Evolutionary conservation across 2,329 filamentous ascomycete species (phyloP), one percentile per base, ranked within the genome.

Genomic region (Hypoxylon sp.): DNA sequence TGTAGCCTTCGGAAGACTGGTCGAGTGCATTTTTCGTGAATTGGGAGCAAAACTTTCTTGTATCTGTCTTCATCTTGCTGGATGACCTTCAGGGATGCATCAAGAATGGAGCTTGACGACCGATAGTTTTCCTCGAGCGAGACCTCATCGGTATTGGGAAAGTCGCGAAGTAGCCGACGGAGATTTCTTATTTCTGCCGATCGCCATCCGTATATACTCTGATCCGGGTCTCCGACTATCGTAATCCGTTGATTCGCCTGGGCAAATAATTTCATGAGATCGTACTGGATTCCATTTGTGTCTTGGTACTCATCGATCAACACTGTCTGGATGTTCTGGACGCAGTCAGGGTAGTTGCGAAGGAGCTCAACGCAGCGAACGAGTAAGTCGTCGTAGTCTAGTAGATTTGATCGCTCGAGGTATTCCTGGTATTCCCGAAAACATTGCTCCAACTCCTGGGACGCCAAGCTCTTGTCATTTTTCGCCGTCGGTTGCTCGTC

Each of bases 281-380:
- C 93, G 72, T 97, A 98, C 76, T 99, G 94, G 4, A 97, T 89
- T 19, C 92, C 87, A 74, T 98, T 99, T 6, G 94, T 98, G 78
- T 99, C 94, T 78, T 99, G 94, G 67, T 97, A 99, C 74, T 99
- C 94, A 75, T 99, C 94, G 65, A 99, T 96, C 47, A 99, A 83
- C 6, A 98, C 93, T 0, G 92, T 88, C 76, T 97, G 89, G 17
- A 99, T 89, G 70, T 97, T 97, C 13, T 89, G 89, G 2, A 97
- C 94, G 72, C 94, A 97, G 13, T 86, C 82, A 0, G 94, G 92
- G 68, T 91, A 86, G 19, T 83, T 81, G 62, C 84, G 85, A 19
- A 99, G 84, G 10, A 99, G 84, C 62, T 96, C 88, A 7, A 91
- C 90, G 68, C 94, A 97, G 70, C 89, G 87, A 13, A 97, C 83